These are phyloP conservation scores for Camelina sativa DNA, from an alignment of 345 rosid genomes.

Conservation along the genomic window DNA sequence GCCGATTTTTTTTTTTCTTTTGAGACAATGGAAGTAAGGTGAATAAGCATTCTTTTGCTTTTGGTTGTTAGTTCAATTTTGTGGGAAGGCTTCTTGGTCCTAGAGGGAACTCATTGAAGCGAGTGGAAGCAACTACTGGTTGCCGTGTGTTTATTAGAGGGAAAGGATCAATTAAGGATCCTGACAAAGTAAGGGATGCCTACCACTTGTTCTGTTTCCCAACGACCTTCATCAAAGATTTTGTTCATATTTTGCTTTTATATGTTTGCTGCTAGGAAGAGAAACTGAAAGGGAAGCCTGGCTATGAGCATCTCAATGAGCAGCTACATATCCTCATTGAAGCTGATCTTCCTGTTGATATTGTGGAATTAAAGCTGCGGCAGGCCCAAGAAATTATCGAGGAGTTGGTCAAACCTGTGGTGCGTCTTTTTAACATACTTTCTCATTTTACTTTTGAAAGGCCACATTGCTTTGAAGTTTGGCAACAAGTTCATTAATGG, in stretches of 20 bases:
- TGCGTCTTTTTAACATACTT: constrained; percentile 41
- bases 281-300: constrained; percentile 71
- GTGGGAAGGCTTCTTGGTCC: constrained; percentile 98
- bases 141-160: constrained; percentile 99
- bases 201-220: background rate
- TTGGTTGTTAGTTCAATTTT: constrained; percentile 78
- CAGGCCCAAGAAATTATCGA: constrained; percentile 84
- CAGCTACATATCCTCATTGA: constrained; percentile 77
- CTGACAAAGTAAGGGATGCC: constrained; percentile 71
- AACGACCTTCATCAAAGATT: background rate
- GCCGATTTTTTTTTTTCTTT: constrained; percentile 8
- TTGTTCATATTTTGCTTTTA: constrained; percentile 10
- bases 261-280: constrained; percentile 61
- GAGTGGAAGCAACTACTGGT: constrained; percentile 98
- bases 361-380: constrained; percentile 63
- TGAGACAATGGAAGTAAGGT: constrained; percentile 13
- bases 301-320: constrained; percentile 76
- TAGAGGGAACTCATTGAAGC: constrained; percentile 96
- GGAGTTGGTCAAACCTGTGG: constrained; percentile 97
- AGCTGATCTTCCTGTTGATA: constrained; percentile 70
- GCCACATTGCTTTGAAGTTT: constrained; percentile 23
- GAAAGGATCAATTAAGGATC: constrained; percentile 97
- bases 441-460: background rate
- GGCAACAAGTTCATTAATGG: background rate
- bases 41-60: constrained; percentile 13